Conservation (phyloP, 805 yeast genomes). For the Teunomyces atbi region DNA sequence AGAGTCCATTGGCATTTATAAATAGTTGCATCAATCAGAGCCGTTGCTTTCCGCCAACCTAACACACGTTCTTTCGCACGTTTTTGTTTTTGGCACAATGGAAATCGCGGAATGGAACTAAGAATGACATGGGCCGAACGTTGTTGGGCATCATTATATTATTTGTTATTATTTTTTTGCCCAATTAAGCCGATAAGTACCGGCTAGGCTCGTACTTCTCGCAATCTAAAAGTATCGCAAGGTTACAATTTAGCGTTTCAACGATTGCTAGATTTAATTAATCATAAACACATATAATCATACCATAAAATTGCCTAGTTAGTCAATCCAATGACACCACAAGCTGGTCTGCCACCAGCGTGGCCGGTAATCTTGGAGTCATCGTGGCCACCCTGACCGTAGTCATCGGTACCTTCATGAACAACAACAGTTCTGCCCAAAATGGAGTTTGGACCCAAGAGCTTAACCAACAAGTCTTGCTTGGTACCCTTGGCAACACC, state of each 20-base stretch:
- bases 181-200: no score
- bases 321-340: constrained; percentile 92
- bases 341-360: constrained; percentile 97
- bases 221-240: no score
- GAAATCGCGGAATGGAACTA: neutral
- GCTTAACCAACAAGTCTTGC: constrained; percentile 72
- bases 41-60: no score
- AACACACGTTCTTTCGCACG: neutral
- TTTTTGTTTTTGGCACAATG: neutral
- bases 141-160: neutral
- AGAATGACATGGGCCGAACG: neutral
- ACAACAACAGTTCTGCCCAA: constrained; percentile 95
- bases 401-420: constrained; percentile 90
- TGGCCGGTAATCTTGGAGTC: constrained; percentile 95
- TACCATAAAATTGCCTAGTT: constrained; percentile 20
- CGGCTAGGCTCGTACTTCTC: no score
- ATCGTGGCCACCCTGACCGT: constrained; percentile 90
- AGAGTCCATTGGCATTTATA: no score
- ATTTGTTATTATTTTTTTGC: neutral
- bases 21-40: no score
- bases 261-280: neutral
- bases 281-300: constrained; percentile 2
- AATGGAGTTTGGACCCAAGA: constrained; percentile 83
- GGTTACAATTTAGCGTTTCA: no score
- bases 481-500: constrained; percentile 92